phyloP scores from a whole-genome alignment of 2,329 filamentous ascomycete genomes.

The Pseudogymnoascus sp. region DNA sequence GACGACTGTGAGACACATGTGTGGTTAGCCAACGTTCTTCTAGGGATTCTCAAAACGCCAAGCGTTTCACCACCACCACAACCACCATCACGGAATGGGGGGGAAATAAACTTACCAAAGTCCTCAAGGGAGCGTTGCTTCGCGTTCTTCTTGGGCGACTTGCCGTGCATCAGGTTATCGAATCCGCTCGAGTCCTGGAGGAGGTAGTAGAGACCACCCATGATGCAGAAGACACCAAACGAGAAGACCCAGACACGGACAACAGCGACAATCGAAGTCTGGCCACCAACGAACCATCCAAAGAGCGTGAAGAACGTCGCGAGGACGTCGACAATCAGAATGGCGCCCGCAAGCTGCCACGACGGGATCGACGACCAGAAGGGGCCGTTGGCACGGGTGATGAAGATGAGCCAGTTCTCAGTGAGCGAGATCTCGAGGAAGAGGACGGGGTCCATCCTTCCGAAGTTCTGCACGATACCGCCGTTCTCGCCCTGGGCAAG shows the following conservation, averaged over 20 bases:
- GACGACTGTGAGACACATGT: slow-evolving; percentile 52
- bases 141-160: slow-evolving; percentile 70
- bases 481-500: slow-evolving; percentile 57
- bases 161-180: slow-evolving; percentile 89
- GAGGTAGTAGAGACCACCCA: slow-evolving; percentile 69
- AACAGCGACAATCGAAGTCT: slow-evolving; percentile 73
- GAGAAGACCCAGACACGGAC: slow-evolving; percentile 89
- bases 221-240: slow-evolving; percentile 78
- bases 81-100: not conserved
- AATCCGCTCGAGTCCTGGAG: slow-evolving; percentile 74
- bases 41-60: not conserved
- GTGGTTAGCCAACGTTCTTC: slow-evolving; percentile 37
- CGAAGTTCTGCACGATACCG: slow-evolving; percentile 85
- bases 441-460: slow-evolving; percentile 70
- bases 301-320: slow-evolving; percentile 81
- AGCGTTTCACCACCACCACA: not conserved
- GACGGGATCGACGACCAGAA: slow-evolving; percentile 88
- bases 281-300: slow-evolving; percentile 65
- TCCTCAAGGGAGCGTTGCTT: slow-evolving; percentile 83
- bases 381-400: slow-evolving; percentile 84
- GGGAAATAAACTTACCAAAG: slow-evolving; percentile 59
- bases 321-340: slow-evolving; percentile 72
- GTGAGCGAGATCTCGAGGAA: slow-evolving; percentile 87
- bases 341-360: slow-evolving; percentile 73
- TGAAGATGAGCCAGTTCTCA: slow-evolving; percentile 96